phyloP scores from a whole-genome alignment of 2,329 filamentous ascomycete species.

The Fusarium guadeloupense region DNA sequence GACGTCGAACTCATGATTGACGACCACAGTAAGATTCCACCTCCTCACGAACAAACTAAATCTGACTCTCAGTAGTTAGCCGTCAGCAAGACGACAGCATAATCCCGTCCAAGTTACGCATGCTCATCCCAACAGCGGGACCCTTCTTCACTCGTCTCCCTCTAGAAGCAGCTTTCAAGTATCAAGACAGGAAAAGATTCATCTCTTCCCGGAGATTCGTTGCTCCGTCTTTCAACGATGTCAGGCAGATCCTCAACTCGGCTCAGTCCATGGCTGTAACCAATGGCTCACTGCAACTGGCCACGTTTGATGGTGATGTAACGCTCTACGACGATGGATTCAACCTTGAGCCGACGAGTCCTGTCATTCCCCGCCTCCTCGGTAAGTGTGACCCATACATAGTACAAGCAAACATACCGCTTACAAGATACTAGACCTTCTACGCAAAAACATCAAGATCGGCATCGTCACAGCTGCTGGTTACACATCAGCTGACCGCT shows the following conservation, averaged over 20 bases:
- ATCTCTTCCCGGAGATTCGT: slow-evolving; percentile 95
- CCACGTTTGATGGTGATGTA: slow-evolving; percentile 98
- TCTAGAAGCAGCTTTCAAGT: slow-evolving; percentile 88
- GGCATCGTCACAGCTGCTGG: slow-evolving; percentile 97
- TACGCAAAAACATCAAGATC: slow-evolving; percentile 81
- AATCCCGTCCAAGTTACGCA: slow-evolving; percentile 87
- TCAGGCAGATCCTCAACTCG: slow-evolving; percentile 91
- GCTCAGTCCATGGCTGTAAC: slow-evolving; percentile 94
- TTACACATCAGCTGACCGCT: slow-evolving; percentile 86
- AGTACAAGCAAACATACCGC: not conserved
- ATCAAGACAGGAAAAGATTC: slow-evolving; percentile 84
- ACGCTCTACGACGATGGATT: slow-evolving; percentile 94
- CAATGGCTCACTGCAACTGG: slow-evolving; percentile 78
- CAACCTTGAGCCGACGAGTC: slow-evolving; percentile 77
- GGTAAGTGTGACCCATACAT: slow-evolving; percentile 46
- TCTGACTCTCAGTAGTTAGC: slow-evolving; percentile 61
- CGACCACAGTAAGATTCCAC: slow-evolving; percentile 75
- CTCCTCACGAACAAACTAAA: not conserved
- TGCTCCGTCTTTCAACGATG: slow-evolving; percentile 95
- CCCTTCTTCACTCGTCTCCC: slow-evolving; percentile 91
- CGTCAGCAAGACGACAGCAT: slow-evolving; percentile 72
- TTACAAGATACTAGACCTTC: slow-evolving; percentile 63
- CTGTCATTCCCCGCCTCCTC: slow-evolving; percentile 74
- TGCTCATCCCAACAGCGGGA: slow-evolving; percentile 91
- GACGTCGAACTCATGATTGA: slow-evolving; percentile 93